These are phyloP conservation scores for Mortierella antarctica DNA, from an alignment of 192 early-diverging fungal species.

Conservation along the genomic window DNA sequence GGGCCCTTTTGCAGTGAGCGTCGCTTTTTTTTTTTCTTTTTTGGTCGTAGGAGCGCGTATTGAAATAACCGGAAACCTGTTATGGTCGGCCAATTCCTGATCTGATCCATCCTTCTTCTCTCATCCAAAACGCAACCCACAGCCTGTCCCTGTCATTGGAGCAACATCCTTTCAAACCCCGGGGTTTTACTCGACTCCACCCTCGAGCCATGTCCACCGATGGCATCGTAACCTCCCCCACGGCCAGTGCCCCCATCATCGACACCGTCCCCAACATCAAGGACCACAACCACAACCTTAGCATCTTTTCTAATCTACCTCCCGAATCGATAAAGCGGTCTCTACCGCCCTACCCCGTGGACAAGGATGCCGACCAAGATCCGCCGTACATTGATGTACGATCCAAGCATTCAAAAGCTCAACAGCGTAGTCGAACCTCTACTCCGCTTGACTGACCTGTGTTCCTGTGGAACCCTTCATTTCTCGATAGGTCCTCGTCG, in stretches of 20 bases:
- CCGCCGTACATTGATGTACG: constrained; percentile 40
- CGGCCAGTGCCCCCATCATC: not conserved
- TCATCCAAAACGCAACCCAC: too few relatives aligned
- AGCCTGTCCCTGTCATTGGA: not conserved
- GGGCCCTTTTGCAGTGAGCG: too few relatives aligned
- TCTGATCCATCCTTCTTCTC: too few relatives aligned
- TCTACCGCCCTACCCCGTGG: constrained; percentile 5
- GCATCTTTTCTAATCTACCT: constrained; percentile 22
- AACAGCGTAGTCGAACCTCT: not conserved
- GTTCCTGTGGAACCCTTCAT: not conserved
- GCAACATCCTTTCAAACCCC: not conserved
- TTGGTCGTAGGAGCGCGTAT: too few relatives aligned
- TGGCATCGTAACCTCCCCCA: not conserved
- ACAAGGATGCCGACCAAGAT: constrained; percentile 14
- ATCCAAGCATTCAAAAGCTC: not conserved
- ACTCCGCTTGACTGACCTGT: not conserved
- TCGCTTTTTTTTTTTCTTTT: too few relatives aligned
- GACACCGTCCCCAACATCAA: not conserved
- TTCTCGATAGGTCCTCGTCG: constrained; percentile 54
- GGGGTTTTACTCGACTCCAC: constrained; percentile 5
- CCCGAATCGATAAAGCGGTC: constrained; percentile 11
- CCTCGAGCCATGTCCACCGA: not conserved
- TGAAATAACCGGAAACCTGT: too few relatives aligned
- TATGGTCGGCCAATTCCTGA: too few relatives aligned
- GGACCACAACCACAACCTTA: constrained; percentile 9